Evolutionary conservation across 2,329 filamentous ascomycete species (phyloP), one percentile per base, ranked within the genome.

Genomic region (Penicillium palitans): DNA sequence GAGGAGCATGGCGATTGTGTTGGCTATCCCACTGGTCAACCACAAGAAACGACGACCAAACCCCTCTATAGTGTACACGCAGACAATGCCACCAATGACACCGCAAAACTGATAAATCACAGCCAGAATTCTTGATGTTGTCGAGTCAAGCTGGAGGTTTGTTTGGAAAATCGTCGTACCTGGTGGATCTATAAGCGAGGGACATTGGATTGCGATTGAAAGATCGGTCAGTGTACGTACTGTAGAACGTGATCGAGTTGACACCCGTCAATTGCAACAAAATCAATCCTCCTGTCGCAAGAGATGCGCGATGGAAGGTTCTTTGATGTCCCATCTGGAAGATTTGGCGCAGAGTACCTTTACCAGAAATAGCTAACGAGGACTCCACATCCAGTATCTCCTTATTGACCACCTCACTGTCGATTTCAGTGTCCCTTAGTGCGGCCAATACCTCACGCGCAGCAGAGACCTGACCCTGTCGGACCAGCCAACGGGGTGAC

Each of bases 271-370:
- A 27, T 41, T 66, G 63, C 24, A 64, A 25, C 31, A 62, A 54
- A 3, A 59, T 10, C 56, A 60, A 56, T 2, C 55, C 60, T 7
- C 51, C 45, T 4, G 47, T 56, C 13, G 60, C 58, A 19, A 64
- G 40, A 25, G 56, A 55, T 4, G 58, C 52, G 4, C 63, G 60
- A 41, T 66, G 63, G 12, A 59, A 50, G 7, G 55, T 42, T n/a
- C 63, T 50, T 35, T 66, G 63, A 24, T 50, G 57, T 6, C 63
- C 63, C 63, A 66, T 66, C 1, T 37, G 54, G 21, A 64, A 61
- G 3, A 66, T 41, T 15, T 61, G 55, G 4, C 42, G 15, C 3
- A 62, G 33, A 31, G 60, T 55, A 0, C 55, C 60, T 24, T 50
- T 52, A 1, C 55, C 61, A 12, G 57, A 46, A 17, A 62, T 51